Percentiles rank a stretch among this genome's conserved stretches.
Conservation (phyloP, 441 rosid genomes). For the Gossypium gossypioides region DNA sequence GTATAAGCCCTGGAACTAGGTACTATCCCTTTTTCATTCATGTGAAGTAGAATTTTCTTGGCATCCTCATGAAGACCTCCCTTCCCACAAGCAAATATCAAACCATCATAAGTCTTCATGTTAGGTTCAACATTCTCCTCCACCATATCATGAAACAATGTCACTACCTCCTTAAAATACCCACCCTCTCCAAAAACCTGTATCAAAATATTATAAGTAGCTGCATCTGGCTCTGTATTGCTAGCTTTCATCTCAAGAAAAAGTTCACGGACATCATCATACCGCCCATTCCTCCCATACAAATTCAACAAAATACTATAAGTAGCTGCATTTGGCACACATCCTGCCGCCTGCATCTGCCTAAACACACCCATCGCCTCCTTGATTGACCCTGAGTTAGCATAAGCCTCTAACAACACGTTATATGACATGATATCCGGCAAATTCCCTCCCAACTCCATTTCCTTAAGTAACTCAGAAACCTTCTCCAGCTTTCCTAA, state of each 20-base stretch:
- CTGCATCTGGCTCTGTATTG: slow-evolving; percentile 73
- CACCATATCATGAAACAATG: slow-evolving; percentile 86
- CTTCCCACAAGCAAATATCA: slow-evolving; percentile 79
- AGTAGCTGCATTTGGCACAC: slow-evolving; percentile 62
- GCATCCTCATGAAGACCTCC: slow-evolving; percentile 88
- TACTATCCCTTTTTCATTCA: slow-evolving; percentile 60
- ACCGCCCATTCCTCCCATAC: slow-evolving; percentile 70
- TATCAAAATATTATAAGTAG: slow-evolving; percentile 71
- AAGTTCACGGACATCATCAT: slow-evolving; percentile 71
- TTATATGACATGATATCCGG: slow-evolving; percentile 77
- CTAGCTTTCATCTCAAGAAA: slow-evolving; percentile 93
- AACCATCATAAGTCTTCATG: slow-evolving; percentile 84
- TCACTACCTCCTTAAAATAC: slow-evolving; percentile 89
- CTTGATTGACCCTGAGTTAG: slow-evolving; percentile 53
- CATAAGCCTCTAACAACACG: slow-evolving; percentile 72
- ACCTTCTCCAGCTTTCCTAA: slow-evolving; percentile 61
- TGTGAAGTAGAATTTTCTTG: slow-evolving; percentile 56
- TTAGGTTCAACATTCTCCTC: slow-evolving; percentile 88
- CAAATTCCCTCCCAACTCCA: slow-evolving; percentile 69
- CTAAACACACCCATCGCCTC: slow-evolving; percentile 76
- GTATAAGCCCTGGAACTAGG: slow-evolving; percentile 80
- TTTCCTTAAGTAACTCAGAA: slow-evolving; percentile 53
- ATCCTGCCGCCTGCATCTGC: slow-evolving; percentile 76
- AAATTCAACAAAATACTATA: slow-evolving; percentile 66
- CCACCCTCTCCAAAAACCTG: slow-evolving; percentile 93